A percentile compares a stretch with the other conserved stretches of the same genome.
Evolutionary conservation across 129 eudicot genomes (phyloP).

Genomic region (Dittrichia graveolens): DNA sequence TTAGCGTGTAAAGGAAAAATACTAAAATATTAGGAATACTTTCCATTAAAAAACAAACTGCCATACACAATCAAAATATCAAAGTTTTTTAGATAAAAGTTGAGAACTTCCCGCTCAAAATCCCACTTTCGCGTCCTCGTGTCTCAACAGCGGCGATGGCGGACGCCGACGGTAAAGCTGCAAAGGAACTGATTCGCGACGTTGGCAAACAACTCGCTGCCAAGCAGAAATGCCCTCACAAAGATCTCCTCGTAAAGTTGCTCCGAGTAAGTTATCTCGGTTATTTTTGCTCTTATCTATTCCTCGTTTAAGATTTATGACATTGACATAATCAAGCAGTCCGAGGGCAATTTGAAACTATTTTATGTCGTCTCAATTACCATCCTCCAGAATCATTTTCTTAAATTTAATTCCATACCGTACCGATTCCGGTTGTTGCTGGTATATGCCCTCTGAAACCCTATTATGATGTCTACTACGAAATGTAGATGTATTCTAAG

Average conservation of each 20-base stretch:
- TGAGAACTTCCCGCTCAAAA: conserved; percentile 12
- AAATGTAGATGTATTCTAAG: not conserved
- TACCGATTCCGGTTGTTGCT: not conserved
- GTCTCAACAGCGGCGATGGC: conserved; percentile 32
- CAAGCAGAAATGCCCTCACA: conserved; percentile 61
- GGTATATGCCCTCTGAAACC: not conserved
- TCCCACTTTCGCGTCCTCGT: conserved; percentile 7
- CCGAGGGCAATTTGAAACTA: not conserved
- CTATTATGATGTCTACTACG: not conserved
- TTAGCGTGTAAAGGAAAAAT: no score
- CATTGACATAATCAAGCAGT: not conserved
- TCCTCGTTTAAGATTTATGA: not conserved
- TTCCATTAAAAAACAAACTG: no score
- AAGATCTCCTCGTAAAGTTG: conserved; percentile 60
- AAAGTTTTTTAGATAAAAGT: no score
- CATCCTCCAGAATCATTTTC: not conserved
- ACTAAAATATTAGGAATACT: no score
- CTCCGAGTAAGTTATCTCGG: conserved; percentile 51
- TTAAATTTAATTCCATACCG: not conserved
- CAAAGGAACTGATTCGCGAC: conserved; percentile 47
- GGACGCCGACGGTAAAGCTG: conserved; percentile 47
- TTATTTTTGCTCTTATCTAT: no score
- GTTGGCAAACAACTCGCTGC: conserved; percentile 69
- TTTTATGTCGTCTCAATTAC: not conserved
- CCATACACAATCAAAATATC: no score